These are phyloP conservation scores for Phytophthora idaei DNA, from an alignment of 352 stramenopile species.

Conservation along the genomic window DNA sequence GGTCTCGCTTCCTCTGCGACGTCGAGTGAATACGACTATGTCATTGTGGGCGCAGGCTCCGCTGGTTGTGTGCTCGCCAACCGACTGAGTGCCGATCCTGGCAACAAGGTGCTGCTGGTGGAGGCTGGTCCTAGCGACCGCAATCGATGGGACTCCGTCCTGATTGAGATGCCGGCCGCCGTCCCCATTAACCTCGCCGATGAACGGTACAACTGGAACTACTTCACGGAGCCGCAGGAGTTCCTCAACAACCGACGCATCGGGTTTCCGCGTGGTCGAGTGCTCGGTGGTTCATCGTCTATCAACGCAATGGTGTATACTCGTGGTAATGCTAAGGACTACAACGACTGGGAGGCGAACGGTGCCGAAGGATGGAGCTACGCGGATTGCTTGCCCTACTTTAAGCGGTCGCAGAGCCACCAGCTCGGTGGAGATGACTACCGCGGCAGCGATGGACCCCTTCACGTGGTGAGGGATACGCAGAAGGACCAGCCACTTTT, in stretches of 20 bases:
- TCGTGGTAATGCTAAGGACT: slow-evolving; percentile 82
- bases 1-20: slow-evolving; percentile 7
- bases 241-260: slow-evolving; percentile 75
- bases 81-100: slow-evolving; percentile 79
- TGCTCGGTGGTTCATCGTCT: slow-evolving; percentile 86
- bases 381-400: slow-evolving; percentile 84
- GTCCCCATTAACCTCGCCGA: slow-evolving; percentile 83
- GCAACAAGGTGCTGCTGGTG: slow-evolving; percentile 87
- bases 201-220: slow-evolving; percentile 89
- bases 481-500: slow-evolving; percentile 81
- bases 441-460: slow-evolving; percentile 69
- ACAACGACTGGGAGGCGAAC: slow-evolving; percentile 78
- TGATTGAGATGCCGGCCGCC: slow-evolving; percentile 86
- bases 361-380: slow-evolving; percentile 83
- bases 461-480: slow-evolving; percentile 67
- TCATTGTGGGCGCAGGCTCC: slow-evolving; percentile 91
- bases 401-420: slow-evolving; percentile 78
- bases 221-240: slow-evolving; percentile 83
- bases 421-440: slow-evolving; percentile 73
- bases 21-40: slow-evolving; percentile 81
- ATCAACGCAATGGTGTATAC: slow-evolving; percentile 92
- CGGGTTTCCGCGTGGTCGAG: slow-evolving; percentile 76
- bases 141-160: slow-evolving; percentile 85
- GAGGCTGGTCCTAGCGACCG: slow-evolving; percentile 86
- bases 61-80: slow-evolving; percentile 91